These are phyloP conservation scores for Fusarium redolens DNA, from an alignment of 2,329 filamentous ascomycete species.

Conservation along the genomic window DNA sequence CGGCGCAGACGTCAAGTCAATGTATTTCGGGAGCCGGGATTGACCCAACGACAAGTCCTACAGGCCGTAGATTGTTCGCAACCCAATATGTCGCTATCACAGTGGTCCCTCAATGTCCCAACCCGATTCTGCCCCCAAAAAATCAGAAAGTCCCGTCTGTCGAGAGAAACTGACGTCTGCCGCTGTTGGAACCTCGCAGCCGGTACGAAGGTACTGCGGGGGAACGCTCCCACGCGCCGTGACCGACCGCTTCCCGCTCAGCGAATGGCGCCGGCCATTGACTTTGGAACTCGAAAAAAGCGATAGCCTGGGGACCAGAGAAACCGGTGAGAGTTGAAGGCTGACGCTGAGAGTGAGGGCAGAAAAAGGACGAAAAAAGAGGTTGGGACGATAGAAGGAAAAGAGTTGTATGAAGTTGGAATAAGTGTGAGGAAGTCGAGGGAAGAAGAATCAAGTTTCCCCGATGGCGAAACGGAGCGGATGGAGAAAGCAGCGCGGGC, in stretches of 20 bases:
- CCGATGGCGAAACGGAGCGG: slow-evolving; percentile 36
- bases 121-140: slow-evolving; percentile 26
- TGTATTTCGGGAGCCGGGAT: slow-evolving; percentile 20
- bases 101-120: slow-evolving; percentile 12
- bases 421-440: slow-evolving; percentile 26
- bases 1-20: slow-evolving; percentile 17
- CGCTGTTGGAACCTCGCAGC: slow-evolving; percentile 44
- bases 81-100: slow-evolving; percentile 7
- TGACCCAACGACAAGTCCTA: not conserved
- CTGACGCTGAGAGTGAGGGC: slow-evolving; percentile 14
- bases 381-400: slow-evolving; percentile 9
- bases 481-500: slow-evolving; percentile 24
- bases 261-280: slow-evolving; percentile 69
- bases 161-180: slow-evolving; percentile 21
- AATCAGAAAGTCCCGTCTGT: slow-evolving; percentile 17
- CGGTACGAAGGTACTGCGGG: slow-evolving; percentile 64
- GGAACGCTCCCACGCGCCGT: slow-evolving; percentile 70
- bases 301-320: slow-evolving; percentile 27
- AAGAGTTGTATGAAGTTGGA: slow-evolving; percentile 21
- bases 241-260: slow-evolving; percentile 66
- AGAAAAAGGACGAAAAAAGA: slow-evolving; percentile 6
- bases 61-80: slow-evolving; percentile 7
- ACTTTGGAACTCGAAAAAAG: slow-evolving; percentile 47
- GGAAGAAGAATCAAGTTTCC: slow-evolving; percentile 41
- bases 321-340: slow-evolving; percentile 12